Conservation (phyloP, 1,284 basidiomycete species). For the Schizophyllum commune region DNA sequence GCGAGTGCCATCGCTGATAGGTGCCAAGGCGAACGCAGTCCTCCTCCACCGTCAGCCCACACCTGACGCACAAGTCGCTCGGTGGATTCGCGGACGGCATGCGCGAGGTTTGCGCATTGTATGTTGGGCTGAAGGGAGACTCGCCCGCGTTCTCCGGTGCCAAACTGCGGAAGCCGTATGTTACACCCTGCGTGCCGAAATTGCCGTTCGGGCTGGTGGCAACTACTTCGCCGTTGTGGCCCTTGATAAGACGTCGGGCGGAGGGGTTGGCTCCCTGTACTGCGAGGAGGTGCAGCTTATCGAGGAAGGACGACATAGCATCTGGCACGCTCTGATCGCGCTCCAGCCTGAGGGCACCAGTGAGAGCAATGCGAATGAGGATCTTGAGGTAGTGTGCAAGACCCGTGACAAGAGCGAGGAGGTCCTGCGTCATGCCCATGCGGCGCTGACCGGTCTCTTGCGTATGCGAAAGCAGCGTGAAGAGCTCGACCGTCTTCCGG, state of each 20-base stretch:
- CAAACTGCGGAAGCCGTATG: slow-evolving; percentile 84
- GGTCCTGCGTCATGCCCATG: slow-evolving; percentile 95
- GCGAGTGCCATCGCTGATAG: slow-evolving; percentile 93
- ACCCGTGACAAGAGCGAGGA: slow-evolving; percentile 96
- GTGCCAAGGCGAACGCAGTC: slow-evolving; percentile 92
- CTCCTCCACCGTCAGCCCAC: slow-evolving; percentile 90
- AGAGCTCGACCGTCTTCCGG: slow-evolving; percentile 97
- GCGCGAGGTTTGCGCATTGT: slow-evolving; percentile 34
- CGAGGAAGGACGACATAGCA: slow-evolving; percentile 86
- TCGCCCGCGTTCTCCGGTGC: slow-evolving; percentile 86
- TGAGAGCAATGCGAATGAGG: slow-evolving; percentile 95
- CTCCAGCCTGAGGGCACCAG: slow-evolving; percentile 92
- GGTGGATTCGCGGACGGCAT: slow-evolving; percentile 55
- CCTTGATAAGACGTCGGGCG: slow-evolving; percentile 63
- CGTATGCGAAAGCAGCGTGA: slow-evolving; percentile 94
- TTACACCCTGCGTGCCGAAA: slow-evolving; percentile 69
- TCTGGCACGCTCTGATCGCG: slow-evolving; percentile 78
- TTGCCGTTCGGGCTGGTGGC: slow-evolving; percentile 20
- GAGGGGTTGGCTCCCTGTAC: slow-evolving; percentile 81
- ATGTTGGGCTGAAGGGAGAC: slow-evolving; percentile 56
- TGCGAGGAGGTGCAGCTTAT: slow-evolving; percentile 86
- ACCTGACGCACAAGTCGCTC: slow-evolving; percentile 87
- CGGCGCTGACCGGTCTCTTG: slow-evolving; percentile 85
- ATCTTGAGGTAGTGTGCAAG: slow-evolving; percentile 99
- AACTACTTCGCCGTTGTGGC: slow-evolving; percentile 53